Evolutionary conservation across 805 yeast genomes (phyloP).

Genomic region (Yamadazyma philogaea): DNA sequence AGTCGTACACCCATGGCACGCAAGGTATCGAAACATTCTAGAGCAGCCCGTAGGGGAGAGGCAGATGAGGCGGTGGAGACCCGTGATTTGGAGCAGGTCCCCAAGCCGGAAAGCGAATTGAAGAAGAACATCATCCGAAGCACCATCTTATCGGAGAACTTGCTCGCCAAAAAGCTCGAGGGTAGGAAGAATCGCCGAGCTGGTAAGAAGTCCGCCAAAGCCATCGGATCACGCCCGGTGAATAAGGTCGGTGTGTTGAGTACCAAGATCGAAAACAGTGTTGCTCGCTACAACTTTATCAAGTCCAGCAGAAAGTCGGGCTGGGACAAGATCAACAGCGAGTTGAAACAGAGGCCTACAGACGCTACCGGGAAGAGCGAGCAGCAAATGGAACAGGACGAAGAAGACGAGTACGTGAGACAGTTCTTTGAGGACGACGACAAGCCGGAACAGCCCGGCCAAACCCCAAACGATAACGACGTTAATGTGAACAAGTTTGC

Average conservation of each 20-base stretch:
- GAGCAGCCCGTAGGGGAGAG: constrained; percentile 75
- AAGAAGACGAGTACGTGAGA: constrained; percentile 36
- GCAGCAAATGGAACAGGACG: constrained; percentile 28
- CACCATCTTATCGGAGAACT: constrained; percentile 60
- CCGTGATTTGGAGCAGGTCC: constrained; percentile 48
- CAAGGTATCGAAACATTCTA: constrained; percentile 61
- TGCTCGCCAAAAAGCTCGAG: constrained; percentile 55
- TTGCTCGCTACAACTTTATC: constrained; percentile 59
- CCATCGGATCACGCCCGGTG: constrained; percentile 41
- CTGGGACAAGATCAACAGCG: constrained; percentile 60
- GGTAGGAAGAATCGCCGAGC: constrained; percentile 30
- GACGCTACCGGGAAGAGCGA: constrained; percentile 15
- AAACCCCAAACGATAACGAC: no score
- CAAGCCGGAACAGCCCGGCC: neutral
- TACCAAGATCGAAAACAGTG: constrained; percentile 62
- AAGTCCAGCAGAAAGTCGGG: constrained; percentile 63
- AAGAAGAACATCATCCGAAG: constrained; percentile 65
- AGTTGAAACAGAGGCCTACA: neutral
- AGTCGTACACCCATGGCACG: constrained; percentile 29
- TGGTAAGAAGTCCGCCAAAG: constrained; percentile 27
- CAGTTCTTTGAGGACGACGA: constrained; percentile 24
- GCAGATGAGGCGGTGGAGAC: constrained; percentile 40
- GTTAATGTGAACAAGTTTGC: constrained; percentile 26
- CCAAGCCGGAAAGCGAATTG: constrained; percentile 56
- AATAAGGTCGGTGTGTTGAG: constrained; percentile 54